A percentile compares a stretch with the other conserved stretches of the same genome.
Conservation (phyloP, 768 basidiomycete genomes). For the Phylloporus sp. region DNA sequence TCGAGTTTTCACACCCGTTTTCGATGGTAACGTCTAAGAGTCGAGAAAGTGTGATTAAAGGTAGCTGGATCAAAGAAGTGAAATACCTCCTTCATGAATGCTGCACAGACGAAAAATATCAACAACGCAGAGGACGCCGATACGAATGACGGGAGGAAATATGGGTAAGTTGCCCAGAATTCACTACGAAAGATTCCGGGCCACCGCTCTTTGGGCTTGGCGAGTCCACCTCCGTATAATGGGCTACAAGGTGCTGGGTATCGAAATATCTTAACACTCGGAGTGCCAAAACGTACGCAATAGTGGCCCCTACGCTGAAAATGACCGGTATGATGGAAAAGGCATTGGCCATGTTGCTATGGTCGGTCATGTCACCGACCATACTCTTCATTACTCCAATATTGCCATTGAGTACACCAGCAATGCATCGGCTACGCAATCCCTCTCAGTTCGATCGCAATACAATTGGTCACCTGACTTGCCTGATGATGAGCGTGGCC, state of each 20-base stretch:
- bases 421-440: conserved; percentile 30
- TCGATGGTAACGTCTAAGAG: conserved; percentile 24
- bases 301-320: conserved; percentile 1
- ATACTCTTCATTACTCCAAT: conserved; percentile 64
- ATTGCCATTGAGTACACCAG: conserved; percentile 38
- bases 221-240: conserved; percentile 53
- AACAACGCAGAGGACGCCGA: conserved; percentile 15
- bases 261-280: neutral
- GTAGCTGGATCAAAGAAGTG: neutral
- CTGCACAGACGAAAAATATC: conserved; percentile 14
- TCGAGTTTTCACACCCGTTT: neutral
- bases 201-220: conserved; percentile 52
- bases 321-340: conserved; percentile 20
- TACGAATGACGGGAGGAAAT: conserved; percentile 34
- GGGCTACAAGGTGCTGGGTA: conserved; percentile 36
- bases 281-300: neutral
- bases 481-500: conserved; percentile 53
- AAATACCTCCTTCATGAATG: conserved; percentile 31
- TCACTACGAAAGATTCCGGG: conserved; percentile 41
- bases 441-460: neutral
- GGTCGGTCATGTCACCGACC: conserved; percentile 57
- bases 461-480: neutral
- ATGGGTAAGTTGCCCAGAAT: conserved; percentile 36
- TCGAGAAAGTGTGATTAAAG: neutral
- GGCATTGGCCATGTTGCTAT: conserved; percentile 33